phyloP scores from a whole-genome alignment of 1,284 basidiomycete genomes.

The Cryptococcus jaspeensis region DNA sequence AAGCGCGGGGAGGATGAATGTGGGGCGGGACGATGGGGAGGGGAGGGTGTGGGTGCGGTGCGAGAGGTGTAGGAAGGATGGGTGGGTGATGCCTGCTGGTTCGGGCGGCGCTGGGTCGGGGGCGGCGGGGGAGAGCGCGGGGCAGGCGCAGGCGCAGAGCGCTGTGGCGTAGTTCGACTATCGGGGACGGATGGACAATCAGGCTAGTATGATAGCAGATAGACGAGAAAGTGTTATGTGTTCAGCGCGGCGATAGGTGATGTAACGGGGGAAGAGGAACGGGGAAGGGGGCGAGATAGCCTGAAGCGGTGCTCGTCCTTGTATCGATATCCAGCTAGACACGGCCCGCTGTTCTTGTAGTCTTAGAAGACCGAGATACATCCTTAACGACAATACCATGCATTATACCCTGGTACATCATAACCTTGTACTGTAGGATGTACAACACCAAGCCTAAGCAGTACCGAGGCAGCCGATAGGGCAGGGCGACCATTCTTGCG shows the following conservation, averaged over 20 bases:
- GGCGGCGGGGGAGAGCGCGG: background rate
- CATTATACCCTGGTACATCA: background rate
- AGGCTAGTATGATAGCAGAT: too few species aligned
- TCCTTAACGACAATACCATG: background rate
- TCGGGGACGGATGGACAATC: too few species aligned
- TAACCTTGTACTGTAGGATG: background rate
- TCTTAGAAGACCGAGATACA: background rate
- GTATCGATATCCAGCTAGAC: too few species aligned
- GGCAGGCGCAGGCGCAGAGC: background rate
- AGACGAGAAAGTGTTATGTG: too few species aligned
- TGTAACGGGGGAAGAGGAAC: constrained; percentile 7
- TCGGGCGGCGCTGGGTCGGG: background rate
- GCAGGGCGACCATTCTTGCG: constrained; percentile 13
- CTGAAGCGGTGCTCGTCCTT: background rate
- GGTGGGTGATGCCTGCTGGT: constrained; percentile 22
- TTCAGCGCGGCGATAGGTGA: background rate
- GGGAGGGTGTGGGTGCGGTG: constrained; percentile 39
- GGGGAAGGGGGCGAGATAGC: background rate
- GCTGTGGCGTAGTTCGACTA: too few species aligned
- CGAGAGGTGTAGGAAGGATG: constrained; percentile 42
- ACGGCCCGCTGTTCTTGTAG: background rate
- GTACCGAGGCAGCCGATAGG: constrained; percentile 8
- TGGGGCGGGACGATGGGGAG: constrained; percentile 14
- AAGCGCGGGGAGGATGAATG: constrained; percentile 21
- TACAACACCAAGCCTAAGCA: background rate